These are phyloP conservation scores for Stephanodiscus triporus DNA, from an alignment of 108 stramenopile species.

Conservation along the genomic window DNA sequence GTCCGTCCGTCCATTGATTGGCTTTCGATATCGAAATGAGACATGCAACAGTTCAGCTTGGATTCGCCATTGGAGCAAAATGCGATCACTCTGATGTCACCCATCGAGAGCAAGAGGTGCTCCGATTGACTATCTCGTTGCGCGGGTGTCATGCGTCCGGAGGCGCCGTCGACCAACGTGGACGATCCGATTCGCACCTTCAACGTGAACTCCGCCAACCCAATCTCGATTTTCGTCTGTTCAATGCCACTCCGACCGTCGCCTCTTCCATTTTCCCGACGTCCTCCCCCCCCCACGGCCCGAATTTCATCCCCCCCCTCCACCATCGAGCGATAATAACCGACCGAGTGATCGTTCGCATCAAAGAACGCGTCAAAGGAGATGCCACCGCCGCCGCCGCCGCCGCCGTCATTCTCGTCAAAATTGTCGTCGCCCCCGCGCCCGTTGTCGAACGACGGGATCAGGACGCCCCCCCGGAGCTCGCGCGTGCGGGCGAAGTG, in stretches of 20 bases:
- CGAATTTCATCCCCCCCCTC: conserved; percentile 17
- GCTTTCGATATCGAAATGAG: conserved; percentile 77
- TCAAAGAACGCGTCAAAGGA: conserved; percentile 88
- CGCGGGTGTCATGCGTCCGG: neutral
- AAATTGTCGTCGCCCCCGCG: conserved; percentile 30
- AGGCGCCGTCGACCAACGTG: neutral
- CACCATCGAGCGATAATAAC: conserved; percentile 55
- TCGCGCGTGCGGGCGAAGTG: conserved; percentile 66
- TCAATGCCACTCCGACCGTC: conserved; percentile 32
- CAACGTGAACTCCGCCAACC: conserved; percentile 51
- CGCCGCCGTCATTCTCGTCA: conserved; percentile 33
- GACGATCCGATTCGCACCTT: conserved; percentile 49
- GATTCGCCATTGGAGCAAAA: conserved; percentile 33
- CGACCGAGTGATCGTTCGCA: conserved; percentile 78
- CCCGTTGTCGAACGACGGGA: conserved; percentile 59
- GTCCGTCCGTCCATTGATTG: conserved; percentile 25
- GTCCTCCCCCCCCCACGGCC: neutral
- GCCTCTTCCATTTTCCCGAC: conserved; percentile 46
- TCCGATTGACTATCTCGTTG: conserved; percentile 32
- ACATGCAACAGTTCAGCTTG: conserved; percentile 48
- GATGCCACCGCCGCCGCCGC: conserved; percentile 39
- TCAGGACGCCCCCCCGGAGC: conserved; percentile 69
- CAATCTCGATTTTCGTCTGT: conserved; percentile 62
- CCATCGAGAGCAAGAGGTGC: conserved; percentile 61
- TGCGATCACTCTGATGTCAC: conserved; percentile 51